These are phyloP conservation scores for Pythium aphanidermatum DNA, from an alignment of 352 stramenopile species.

Conservation along the genomic window DNA sequence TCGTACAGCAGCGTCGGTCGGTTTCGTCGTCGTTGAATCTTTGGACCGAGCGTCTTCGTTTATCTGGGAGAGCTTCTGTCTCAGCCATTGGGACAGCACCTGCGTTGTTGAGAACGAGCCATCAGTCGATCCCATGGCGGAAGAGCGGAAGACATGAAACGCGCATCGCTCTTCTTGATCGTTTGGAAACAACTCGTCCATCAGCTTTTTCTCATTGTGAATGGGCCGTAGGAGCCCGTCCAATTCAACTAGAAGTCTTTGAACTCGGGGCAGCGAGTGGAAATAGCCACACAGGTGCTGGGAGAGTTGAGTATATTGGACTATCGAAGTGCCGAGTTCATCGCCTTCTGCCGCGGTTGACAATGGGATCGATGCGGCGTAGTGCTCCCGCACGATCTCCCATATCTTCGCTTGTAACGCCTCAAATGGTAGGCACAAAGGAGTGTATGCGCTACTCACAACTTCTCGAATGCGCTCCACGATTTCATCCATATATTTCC, in stretches of 20 bases:
- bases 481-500: slow-evolving; percentile 44
- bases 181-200: slow-evolving; percentile 6
- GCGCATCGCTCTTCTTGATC: not conserved
- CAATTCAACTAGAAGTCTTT: slow-evolving; percentile 8
- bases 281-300: not conserved
- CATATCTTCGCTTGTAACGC: slow-evolving; percentile 29
- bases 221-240: slow-evolving; percentile 20
- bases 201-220: slow-evolving; percentile 32
- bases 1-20: no score
- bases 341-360: no score
- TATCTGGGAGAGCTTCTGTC: no score
- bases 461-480: slow-evolving; percentile 40
- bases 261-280: not conserved
- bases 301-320: not conserved
- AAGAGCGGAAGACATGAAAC: not conserved
- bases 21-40: not conserved
- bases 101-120: no score
- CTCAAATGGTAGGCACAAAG: slow-evolving; percentile 36
- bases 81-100: no score
- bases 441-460: slow-evolving; percentile 31
- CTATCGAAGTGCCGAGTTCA: not conserved
- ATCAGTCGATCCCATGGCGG: no score
- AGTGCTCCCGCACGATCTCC: no score
- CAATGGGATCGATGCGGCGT: no score
- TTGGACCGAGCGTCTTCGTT: no score